Base-by-base conservation (phyloP, 2,329 filamentous ascomycete species). In the Malbranchea zuffiana region DNA sequence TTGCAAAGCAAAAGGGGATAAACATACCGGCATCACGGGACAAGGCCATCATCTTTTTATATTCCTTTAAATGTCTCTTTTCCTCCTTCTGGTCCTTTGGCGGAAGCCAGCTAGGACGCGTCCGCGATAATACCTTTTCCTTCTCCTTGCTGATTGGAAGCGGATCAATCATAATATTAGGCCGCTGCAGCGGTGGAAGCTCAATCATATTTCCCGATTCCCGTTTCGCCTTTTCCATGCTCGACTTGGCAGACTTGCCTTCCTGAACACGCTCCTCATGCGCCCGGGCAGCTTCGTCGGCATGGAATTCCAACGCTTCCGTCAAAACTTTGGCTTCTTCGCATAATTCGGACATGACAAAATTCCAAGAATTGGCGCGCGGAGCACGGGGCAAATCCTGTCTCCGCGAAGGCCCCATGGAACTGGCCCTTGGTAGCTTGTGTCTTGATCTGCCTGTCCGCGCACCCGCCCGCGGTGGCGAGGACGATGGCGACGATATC, bases 1-100 rank as follows among this genome's bases (percentile, higher is more conserved):
- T 24, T 32, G 12, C 13, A n/a, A 20, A 29, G 25, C 10, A 15
- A 32, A 18, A 11, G 11, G 16, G n/a, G 25, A 26, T 24, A 18
- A 31, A 52, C 65, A 48, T 56, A 69, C 69, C 68, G 39, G 68
- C 65, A 60, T 77, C 74, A 26, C 71, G 64, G 18, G 74, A 69
- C 29, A 68, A 61, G n/a, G 69, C 68, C 72, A 78, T 74, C 73
- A 79, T 79, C 48, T 64, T 66, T 58, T 78, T 72, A 52, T 76
- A 79, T 49, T 79, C 70, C 52, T 75, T 86, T 47, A 98, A 56
- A 59, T 98, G 90, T 47, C 79, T 80, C 55, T 75, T 82, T 63
- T 98, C 90, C 59, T 98, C 90, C 37, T 82, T 82, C 2, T 85
- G 87, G 47, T 90, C 78, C 61, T 73, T 77, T 6, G 75, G 75